Percentiles rank a stretch among this genome's conserved stretches.
Evolutionary conservation across 1,139 yeast genomes (phyloP).

Genomic region (Hanseniaspora gamundiae): DNA sequence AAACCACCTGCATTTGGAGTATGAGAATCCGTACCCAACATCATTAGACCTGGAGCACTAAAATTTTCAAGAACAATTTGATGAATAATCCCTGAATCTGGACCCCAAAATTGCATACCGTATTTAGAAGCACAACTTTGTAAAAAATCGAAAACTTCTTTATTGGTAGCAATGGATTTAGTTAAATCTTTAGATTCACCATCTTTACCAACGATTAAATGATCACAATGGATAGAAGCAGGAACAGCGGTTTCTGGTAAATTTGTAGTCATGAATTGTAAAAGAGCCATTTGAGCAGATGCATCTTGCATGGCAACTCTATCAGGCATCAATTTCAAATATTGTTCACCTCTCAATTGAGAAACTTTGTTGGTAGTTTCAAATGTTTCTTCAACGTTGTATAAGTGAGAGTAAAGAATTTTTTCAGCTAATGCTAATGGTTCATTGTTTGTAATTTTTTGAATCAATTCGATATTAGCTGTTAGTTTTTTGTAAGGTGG

Average conservation of each 20-base stretch:
- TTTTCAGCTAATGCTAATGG: constrained; percentile 91
- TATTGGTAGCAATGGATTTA: constrained; percentile 68
- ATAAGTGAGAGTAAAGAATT: constrained; percentile 82
- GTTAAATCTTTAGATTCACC: constrained; percentile 76
- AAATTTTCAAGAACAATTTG: constrained; percentile 94
- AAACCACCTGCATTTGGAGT: constrained; percentile 98
- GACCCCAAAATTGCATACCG: constrained; percentile 98
- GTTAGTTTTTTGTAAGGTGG: constrained; percentile 81
- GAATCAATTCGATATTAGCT: constrained; percentile 49
- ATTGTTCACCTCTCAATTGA: constrained; percentile 64
- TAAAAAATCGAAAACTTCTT: constrained; percentile 88
- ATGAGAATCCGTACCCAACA: constrained; percentile 95
- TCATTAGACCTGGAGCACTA: constrained; percentile 88
- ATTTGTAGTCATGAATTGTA: constrained; percentile 96
- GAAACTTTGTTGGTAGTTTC: constrained; percentile 34
- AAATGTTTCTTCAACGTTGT: constrained; percentile 62
- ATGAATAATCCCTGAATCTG: constrained; percentile 97
- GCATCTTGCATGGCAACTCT: constrained; percentile 99
- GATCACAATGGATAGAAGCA: constrained; percentile 94
- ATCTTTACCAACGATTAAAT: constrained; percentile 86
- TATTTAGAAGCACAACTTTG: constrained; percentile 84
- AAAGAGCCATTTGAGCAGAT: constrained; percentile 92
- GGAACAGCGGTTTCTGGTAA: constrained; percentile 80
- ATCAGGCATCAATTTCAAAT: constrained; percentile 88
- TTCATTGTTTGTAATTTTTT: constrained; percentile 47